Conservation (phyloP, 2,329 filamentous ascomycete genomes). For the Calonectria henricotiae region DNA sequence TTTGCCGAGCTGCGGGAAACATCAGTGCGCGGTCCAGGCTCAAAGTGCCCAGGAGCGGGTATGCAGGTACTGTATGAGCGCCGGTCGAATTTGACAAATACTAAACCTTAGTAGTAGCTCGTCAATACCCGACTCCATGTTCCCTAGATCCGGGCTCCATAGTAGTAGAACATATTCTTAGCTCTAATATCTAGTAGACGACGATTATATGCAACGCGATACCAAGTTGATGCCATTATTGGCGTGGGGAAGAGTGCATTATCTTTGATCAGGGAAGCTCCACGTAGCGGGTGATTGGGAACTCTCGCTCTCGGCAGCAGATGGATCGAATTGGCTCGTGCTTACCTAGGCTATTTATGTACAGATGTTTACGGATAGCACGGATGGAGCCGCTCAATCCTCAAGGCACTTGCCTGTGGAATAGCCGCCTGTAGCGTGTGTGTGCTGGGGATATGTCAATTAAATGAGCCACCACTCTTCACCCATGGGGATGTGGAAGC, state of each 20-base stretch:
- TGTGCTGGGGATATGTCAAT: not conserved
- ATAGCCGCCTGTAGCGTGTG: not conserved
- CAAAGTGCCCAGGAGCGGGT: slow-evolving; percentile 13
- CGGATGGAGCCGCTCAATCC: slow-evolving; percentile 19
- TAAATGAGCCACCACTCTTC: not conserved
- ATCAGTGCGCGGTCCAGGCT: slow-evolving; percentile 19
- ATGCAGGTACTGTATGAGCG: slow-evolving; percentile 21
- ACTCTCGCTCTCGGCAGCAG: not conserved
- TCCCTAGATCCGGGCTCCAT: slow-evolving; percentile 18
- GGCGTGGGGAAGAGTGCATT: slow-evolving; percentile 8
- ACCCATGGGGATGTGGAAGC: not conserved
- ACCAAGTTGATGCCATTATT: not conserved
- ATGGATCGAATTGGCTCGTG: slow-evolving; percentile 14
- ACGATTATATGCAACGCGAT: not conserved
- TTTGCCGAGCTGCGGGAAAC: slow-evolving; percentile 9
- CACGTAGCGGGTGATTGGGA: not conserved
- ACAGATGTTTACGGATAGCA: not conserved
- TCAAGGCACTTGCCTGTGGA: slow-evolving; percentile 24
- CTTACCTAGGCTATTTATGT: slow-evolving; percentile 2
- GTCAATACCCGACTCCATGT: slow-evolving; percentile 9
- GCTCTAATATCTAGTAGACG: not conserved
- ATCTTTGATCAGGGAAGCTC: slow-evolving; percentile 2
- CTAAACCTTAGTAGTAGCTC: not conserved
- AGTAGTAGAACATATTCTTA: slow-evolving; percentile 1
- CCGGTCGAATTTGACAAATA: slow-evolving; percentile 24